phyloP scores from a whole-genome alignment of 1,139 yeast species.

The Kodamaea suecica region DNA sequence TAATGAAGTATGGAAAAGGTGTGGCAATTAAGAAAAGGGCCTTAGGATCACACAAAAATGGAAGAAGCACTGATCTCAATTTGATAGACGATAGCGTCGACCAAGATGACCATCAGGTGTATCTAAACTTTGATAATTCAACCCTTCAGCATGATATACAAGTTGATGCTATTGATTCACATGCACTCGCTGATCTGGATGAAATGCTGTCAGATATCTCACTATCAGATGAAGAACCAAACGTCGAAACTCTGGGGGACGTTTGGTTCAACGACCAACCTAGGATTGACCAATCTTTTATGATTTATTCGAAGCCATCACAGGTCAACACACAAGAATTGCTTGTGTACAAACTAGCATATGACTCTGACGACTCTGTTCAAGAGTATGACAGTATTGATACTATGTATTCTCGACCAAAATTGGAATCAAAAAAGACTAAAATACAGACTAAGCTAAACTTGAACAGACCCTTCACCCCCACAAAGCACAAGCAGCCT shows the following conservation, averaged over 20 bases:
- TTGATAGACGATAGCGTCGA: constrained; percentile 14
- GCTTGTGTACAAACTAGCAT: not conserved
- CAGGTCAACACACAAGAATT: too few relatives aligned
- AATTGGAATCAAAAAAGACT: constrained; percentile 2
- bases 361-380: constrained; percentile 9
- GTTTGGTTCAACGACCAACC: not conserved
- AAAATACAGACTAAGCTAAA: not conserved
- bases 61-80: constrained; percentile 8
- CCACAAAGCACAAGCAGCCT: too few relatives aligned
- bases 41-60: not conserved
- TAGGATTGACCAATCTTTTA: too few relatives aligned
- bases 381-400: constrained; percentile 20
- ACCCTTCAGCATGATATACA: not conserved
- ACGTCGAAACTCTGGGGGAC: not conserved
- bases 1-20: constrained; percentile 30
- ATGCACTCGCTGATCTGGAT: too few relatives aligned
- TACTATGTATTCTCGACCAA: constrained; percentile 16
- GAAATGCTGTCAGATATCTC: too few relatives aligned
- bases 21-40: constrained; percentile 30
- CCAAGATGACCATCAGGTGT: constrained; percentile 8
- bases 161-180: too few relatives aligned
- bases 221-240: not conserved
- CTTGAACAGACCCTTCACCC: not conserved
- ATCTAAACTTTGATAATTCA: constrained; percentile 11
- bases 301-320: too few relatives aligned